Conservation (phyloP, 2,329 filamentous ascomycete species). For the Arachnomyces sp. region DNA sequence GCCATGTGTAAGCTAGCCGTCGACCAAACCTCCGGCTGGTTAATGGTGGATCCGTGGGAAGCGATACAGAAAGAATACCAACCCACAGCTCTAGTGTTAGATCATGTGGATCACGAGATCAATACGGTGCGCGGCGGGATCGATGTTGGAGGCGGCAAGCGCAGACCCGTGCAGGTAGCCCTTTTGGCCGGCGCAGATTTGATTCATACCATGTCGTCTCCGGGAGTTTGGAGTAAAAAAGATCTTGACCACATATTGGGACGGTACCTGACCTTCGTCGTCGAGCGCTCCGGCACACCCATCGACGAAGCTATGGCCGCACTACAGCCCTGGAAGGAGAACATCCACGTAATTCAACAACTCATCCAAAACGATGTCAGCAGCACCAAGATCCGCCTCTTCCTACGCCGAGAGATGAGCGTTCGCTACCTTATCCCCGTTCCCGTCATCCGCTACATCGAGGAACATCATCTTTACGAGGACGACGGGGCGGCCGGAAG, state of each 20-base stretch:
- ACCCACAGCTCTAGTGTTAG: constrained; percentile 79
- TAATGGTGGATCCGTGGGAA: constrained; percentile 87
- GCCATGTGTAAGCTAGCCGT: constrained; percentile 83
- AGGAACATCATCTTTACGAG: constrained; percentile 58
- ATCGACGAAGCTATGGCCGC: constrained; percentile 80
- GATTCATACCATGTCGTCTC: constrained; percentile 64
- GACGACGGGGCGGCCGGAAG: constrained; percentile 35
- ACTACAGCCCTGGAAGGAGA: constrained; percentile 73
- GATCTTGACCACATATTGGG: constrained; percentile 85
- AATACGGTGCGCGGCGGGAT: constrained; percentile 72
- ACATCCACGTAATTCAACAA: constrained; percentile 82
- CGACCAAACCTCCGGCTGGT: constrained; percentile 62
- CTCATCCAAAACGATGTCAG: constrained; percentile 81
- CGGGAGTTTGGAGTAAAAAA: constrained; percentile 69
- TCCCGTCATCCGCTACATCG: constrained; percentile 67
- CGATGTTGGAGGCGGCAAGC: constrained; percentile 57
- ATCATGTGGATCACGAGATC: constrained; percentile 87
- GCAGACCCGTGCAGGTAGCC: constrained; percentile 64
- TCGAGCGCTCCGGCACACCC: constrained; percentile 83
- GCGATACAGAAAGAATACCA: constrained; percentile 77
- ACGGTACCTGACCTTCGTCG: constrained; percentile 67
- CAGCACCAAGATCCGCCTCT: constrained; percentile 73
- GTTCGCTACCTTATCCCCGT: constrained; percentile 70
- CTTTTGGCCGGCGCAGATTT: constrained; percentile 74
- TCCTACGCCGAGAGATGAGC: constrained; percentile 71